phyloP scores from a whole-genome alignment of 495 filamentous ascomycete genomes.

The Diplogelasinospora grovesii region DNA sequence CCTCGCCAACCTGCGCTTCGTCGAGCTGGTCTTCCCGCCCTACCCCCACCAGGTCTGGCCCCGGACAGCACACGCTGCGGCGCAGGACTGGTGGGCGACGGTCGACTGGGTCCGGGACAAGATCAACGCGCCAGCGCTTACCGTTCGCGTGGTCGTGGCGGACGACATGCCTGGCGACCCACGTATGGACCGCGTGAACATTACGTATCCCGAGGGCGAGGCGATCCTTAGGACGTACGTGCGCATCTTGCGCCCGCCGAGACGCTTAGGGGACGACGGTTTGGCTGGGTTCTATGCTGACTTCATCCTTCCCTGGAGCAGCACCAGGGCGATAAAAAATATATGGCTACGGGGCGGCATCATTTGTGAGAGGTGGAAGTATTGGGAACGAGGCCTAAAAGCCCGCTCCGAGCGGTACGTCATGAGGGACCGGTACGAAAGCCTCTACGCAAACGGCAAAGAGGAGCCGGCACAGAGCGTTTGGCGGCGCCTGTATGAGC shows the following conservation, averaged over 20 bases:
- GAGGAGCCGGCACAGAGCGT: too few relatives aligned
- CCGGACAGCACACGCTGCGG: not conserved
- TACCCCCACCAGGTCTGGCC: not conserved
- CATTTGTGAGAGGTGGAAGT: too few relatives aligned
- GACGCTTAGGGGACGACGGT: not conserved
- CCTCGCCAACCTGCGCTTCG: conserved; percentile 1
- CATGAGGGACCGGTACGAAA: too few relatives aligned
- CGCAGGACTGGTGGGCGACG: conserved; percentile 1
- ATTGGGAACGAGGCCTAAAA: too few relatives aligned
- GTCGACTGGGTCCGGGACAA: conserved; percentile 1
- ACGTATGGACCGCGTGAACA: not conserved
- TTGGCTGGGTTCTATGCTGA: too few relatives aligned
- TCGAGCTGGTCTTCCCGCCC: conserved; percentile 5
- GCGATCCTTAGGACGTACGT: not conserved
- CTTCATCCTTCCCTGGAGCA: too few relatives aligned
- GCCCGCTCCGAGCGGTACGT: too few relatives aligned
- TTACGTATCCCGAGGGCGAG: not conserved
- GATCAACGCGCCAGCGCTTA: conserved; percentile 2
- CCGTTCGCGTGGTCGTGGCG: conserved; percentile 1
- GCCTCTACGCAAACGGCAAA: too few relatives aligned
- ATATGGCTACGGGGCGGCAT: too few relatives aligned
- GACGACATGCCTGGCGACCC: too few relatives aligned
- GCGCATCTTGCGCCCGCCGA: not conserved
- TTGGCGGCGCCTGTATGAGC: too few relatives aligned
- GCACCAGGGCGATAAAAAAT: too few relatives aligned